These are phyloP conservation scores for Phytomonas francai DNA, from an alignment of 208 protist genomes.

Conservation along the genomic window DNA sequence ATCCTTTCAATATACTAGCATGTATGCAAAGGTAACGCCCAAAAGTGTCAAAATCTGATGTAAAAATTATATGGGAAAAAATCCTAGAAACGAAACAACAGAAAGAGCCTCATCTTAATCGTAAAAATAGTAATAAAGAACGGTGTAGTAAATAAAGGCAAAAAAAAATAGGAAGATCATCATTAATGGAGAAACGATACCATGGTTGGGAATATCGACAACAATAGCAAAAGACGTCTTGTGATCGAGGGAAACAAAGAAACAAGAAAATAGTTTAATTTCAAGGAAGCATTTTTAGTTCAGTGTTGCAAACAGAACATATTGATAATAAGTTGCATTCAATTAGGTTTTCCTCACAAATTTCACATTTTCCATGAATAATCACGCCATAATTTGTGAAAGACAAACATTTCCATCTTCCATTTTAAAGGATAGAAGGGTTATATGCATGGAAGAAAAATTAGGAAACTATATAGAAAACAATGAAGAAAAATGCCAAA, in stretches of 20 bases:
- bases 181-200: neutral
- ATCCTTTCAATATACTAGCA: neutral
- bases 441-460: neutral
- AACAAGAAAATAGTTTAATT: neutral
- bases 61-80: neutral
- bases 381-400: neutral
- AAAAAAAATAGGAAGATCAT: no score
- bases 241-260: neutral
- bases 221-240: constrained; percentile 7
- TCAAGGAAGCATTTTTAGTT: constrained; percentile 8
- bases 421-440: neutral
- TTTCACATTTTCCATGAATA: constrained; percentile 1
- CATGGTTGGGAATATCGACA: neutral
- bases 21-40: neutral
- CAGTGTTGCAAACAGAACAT: neutral
- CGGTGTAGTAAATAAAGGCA: neutral
- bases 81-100: neutral
- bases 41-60: constrained; percentile 4
- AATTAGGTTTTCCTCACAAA: neutral
- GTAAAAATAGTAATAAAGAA: constrained; percentile 1
- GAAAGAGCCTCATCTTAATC: neutral
- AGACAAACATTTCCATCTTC: neutral
- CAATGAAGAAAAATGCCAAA: constrained; percentile 2
- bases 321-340: constrained; percentile 7
- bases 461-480: constrained; percentile 1